phyloP scores from a whole-genome alignment of 2,329 filamentous ascomycete species.

The Chaetomium sp. region DNA sequence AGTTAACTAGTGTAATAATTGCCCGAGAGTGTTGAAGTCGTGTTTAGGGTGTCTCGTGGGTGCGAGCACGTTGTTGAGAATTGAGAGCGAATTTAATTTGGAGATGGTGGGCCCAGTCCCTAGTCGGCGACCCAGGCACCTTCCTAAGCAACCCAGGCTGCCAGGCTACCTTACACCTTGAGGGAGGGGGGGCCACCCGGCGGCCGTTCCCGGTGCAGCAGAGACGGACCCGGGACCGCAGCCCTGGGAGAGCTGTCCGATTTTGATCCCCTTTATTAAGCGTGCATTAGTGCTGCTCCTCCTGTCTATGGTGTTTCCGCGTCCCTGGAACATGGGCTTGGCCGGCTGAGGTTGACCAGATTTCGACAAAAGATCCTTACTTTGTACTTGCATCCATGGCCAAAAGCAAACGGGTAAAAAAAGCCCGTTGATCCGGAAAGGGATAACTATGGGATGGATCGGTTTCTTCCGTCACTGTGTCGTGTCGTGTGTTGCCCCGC shows the following conservation, averaged over 20 bases:
- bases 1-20: no score
- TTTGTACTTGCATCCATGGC: neutral
- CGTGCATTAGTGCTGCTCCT: conserved; percentile 34
- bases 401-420: neutral
- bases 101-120: neutral
- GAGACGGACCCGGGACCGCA: conserved; percentile 22
- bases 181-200: conserved; percentile 23
- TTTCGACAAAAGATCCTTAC: neutral
- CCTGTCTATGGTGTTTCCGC: conserved; percentile 13
- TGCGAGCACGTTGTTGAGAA: neutral
- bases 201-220: conserved; percentile 24
- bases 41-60: neutral
- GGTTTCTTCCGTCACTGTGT: neutral
- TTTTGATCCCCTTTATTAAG: conserved; percentile 28
- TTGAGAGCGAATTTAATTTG: conserved; percentile 12
- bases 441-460: neutral
- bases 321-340: neutral
- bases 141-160: neutral
- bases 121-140: neutral
- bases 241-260: conserved; percentile 28
- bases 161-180: no score
- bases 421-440: neutral
- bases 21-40: neutral
- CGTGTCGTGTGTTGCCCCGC: neutral
- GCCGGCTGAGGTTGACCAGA: neutral